phyloP scores from a whole-genome alignment of 768 basidiomycete genomes.

The Scleroderma bovista region DNA sequence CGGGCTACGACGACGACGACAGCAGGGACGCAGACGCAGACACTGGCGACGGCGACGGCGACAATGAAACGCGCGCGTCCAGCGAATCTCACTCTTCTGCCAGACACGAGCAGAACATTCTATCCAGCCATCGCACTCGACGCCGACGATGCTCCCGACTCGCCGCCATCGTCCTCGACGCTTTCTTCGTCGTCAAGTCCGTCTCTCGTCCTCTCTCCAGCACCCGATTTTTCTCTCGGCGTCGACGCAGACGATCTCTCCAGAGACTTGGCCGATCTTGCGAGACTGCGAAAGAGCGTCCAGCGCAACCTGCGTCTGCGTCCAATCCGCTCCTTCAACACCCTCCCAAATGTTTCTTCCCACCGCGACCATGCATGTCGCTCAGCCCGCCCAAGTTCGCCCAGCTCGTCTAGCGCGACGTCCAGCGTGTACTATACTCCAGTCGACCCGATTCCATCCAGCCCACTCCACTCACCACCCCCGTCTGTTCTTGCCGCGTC shows the following conservation, averaged over 20 bases:
- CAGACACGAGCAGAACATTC: slow-evolving; percentile 29
- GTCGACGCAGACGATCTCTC: slow-evolving; percentile 53
- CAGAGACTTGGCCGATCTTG: slow-evolving; percentile 62
- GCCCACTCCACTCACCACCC: slow-evolving; percentile 11
- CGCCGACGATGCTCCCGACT: slow-evolving; percentile 34
- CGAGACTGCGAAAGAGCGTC: slow-evolving; percentile 63
- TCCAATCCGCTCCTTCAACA: slow-evolving; percentile 59
- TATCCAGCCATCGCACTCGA: slow-evolving; percentile 21
- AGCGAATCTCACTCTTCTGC: slow-evolving; percentile 44
- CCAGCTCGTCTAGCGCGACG: slow-evolving; percentile 41
- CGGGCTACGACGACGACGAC: slow-evolving; percentile 2
- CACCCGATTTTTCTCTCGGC: slow-evolving; percentile 6
- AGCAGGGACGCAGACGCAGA: background rate
- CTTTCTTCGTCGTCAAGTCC: slow-evolving; percentile 13
- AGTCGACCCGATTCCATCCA: slow-evolving; percentile 25
- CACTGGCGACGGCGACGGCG: background rate
- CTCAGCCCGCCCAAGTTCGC: slow-evolving; percentile 21
- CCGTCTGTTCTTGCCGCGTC: slow-evolving; percentile 32
- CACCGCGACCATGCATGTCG: slow-evolving; percentile 5
- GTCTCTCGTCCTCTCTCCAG: slow-evolving; percentile 12
- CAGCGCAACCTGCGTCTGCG: slow-evolving; percentile 74
- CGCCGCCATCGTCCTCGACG: slow-evolving; percentile 27
- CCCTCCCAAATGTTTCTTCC: slow-evolving; percentile 41
- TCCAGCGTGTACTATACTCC: slow-evolving; percentile 53
- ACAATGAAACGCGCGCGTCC: slow-evolving; percentile 40